Evolutionary conservation across 495 filamentous ascomycete genomes (phyloP).

Genomic region (Penicillium steckii): DNA sequence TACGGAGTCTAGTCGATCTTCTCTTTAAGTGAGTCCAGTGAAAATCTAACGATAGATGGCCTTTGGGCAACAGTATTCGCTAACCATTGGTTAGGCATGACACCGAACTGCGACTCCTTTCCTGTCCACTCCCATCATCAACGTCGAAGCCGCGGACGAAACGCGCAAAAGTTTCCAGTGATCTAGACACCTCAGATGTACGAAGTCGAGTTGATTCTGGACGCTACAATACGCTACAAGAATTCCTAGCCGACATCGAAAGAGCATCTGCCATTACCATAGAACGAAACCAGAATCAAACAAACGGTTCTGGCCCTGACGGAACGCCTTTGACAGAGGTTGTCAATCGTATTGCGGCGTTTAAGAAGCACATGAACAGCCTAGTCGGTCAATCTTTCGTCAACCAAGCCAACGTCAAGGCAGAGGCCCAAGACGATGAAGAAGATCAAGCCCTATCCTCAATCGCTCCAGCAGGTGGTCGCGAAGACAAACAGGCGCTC

Average conservation of each 20-base stretch:
- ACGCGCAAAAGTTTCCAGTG: conserved; percentile 45
- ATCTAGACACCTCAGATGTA: conserved; percentile 40
- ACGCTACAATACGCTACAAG: conserved; percentile 46
- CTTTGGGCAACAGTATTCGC: neutral
- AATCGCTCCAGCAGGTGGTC: conserved; percentile 24
- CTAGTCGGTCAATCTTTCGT: conserved; percentile 43
- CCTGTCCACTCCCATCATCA: conserved; percentile 40
- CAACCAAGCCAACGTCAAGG: conserved; percentile 38
- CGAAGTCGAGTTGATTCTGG: conserved; percentile 38
- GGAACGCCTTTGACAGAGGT: conserved; percentile 37
- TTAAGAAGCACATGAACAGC: conserved; percentile 51
- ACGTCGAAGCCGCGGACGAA: conserved; percentile 47
- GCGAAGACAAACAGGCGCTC: conserved; percentile 58
- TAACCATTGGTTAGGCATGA: conserved; percentile 39
- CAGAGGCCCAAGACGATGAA: conserved; percentile 40
- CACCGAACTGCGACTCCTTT: conserved; percentile 42
- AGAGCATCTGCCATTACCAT: conserved; percentile 45
- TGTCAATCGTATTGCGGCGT: conserved; percentile 42
- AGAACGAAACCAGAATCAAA: conserved; percentile 41
- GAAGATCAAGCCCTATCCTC: conserved; percentile 28
- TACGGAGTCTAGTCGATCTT: conserved; percentile 41
- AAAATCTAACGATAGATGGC: neutral
- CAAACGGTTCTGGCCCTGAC: conserved; percentile 29
- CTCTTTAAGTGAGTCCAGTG: conserved; percentile 31
- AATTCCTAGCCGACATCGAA: conserved; percentile 51